These are phyloP conservation scores for Metschnikowia cerradonensis DNA, from an alignment of 805 yeast species.

Conservation along the genomic window DNA sequence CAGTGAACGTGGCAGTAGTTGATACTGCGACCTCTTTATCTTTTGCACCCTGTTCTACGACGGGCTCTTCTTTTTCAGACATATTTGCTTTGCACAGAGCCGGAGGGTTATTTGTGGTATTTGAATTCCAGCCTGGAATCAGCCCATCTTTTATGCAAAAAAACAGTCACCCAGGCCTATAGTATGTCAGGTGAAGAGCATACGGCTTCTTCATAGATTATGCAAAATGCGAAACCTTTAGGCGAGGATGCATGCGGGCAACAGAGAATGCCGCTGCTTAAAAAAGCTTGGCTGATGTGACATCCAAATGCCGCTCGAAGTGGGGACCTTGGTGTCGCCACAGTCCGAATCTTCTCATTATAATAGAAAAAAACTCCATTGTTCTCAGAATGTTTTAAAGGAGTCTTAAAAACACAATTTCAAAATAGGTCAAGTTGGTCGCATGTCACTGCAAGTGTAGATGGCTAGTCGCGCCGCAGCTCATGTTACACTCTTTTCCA, in stretches of 20 bases:
- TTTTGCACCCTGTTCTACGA: conserved; percentile 1
- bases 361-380: not conserved
- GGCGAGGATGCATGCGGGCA: not conserved
- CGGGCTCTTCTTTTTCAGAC: not conserved
- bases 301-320: not conserved
- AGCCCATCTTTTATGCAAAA: not conserved
- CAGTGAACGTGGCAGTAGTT: not conserved
- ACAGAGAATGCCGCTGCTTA: not conserved
- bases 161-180: not conserved
- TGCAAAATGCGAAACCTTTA: not conserved
- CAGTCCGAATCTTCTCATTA: not conserved
- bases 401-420: too few relatives aligned
- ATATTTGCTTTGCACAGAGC: not conserved
- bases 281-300: not conserved
- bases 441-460: not conserved
- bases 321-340: not conserved
- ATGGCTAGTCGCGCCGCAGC: not conserved
- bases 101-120: not conserved
- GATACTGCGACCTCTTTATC: not conserved
- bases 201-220: conserved; percentile 1
- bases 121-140: not conserved
- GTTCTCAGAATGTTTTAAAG: not conserved
- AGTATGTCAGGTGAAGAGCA: not conserved
- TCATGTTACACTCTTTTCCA: not conserved
- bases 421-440: too few relatives aligned